Conservation (phyloP, 2,329 filamentous ascomycete genomes). For the Ophiosphaerella herpotricha region DNA sequence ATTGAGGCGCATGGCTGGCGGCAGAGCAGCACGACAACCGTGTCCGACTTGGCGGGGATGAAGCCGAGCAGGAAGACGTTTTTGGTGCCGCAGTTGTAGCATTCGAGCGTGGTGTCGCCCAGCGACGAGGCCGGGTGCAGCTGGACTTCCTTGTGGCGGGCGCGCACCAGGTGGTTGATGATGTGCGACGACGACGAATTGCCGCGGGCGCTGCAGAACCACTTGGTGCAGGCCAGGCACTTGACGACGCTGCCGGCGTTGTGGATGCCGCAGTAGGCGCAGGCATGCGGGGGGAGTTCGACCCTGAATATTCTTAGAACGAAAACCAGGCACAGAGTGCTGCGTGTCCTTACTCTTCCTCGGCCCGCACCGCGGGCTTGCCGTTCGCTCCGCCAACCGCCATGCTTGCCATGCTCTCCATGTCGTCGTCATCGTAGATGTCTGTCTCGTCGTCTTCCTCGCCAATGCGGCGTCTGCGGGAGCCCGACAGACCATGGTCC, state of each 20-base stretch:
- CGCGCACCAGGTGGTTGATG: conserved; percentile 95
- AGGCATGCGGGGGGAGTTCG: conserved; percentile 90
- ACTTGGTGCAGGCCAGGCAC: conserved; percentile 93
- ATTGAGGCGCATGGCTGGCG: conserved; percentile 94
- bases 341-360: conserved; percentile 61
- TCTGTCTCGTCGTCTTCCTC: conserved; percentile 86
- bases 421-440: conserved; percentile 76
- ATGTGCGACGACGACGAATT: conserved; percentile 98
- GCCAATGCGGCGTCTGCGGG: conserved; percentile 61
- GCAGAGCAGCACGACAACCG: conserved; percentile 93
- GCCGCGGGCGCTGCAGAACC: conserved; percentile 97
- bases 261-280: conserved; percentile 94
- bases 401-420: conserved; percentile 76
- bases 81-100: conserved; percentile 99
- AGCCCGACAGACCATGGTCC: conserved; percentile 64
- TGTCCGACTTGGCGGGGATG: conserved; percentile 97
- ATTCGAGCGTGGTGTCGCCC: conserved; percentile 95
- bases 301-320: conserved; percentile 25
- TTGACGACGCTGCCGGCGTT: conserved; percentile 95
- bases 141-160: conserved; percentile 97
- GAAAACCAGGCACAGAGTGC: background rate
- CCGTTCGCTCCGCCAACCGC: conserved; percentile 76
- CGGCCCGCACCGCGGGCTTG: conserved; percentile 56
- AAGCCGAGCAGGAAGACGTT: conserved; percentile 98
- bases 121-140: conserved; percentile 91